Evolutionary conservation across 805 yeast genomes (phyloP), one percentile per base, ranked within the genome.

Genomic region (Kazachstania viticola): DNA sequence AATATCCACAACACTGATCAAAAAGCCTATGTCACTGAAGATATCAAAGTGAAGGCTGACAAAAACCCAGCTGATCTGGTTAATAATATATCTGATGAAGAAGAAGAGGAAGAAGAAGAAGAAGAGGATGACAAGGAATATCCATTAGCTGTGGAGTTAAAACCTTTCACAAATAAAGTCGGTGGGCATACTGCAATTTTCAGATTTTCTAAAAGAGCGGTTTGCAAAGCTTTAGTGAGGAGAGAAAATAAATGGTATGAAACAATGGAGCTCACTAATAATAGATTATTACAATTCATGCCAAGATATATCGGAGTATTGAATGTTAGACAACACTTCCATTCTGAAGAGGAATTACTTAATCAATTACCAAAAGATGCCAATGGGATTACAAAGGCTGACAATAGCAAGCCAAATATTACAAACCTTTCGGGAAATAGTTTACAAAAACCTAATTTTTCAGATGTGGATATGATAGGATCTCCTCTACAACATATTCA

Each of bases 121-220:
- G 53, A 47, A 5, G 50, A 45, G 9, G 53, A 49, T 8, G 55
- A 55, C 8, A 54, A 59, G 5, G 60, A 64, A 25, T 79, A 65
- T 42, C 80, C 85, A 3, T 58, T 84, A 19, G 81, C 95, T 1
- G 95, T 87, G 1, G 96, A 88, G 52, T 60, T 88, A 36, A 73
- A 82, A 33, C 97, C 97, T 2, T 88, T 87, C 58, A 76, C 78
- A 34, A 85, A 91, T 51, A 85, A 82, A 50, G 97, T 91, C 15
- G 99, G 99, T 6, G 99, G 99, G 0, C 99, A 91, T 53, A 88
- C 96, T 0, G 96, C 96, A 1, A 85, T 91, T 22, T 91, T 88
- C 61, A 71, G 88, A 41, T 91, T 91, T 51, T 79, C 94, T 4
- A 81, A 76, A 44, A 66, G 82, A 36, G 97, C 96, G 0, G 95